Conservation (phyloP, 2,329 filamentous ascomycete genomes). For the Claviceps sp. region DNA sequence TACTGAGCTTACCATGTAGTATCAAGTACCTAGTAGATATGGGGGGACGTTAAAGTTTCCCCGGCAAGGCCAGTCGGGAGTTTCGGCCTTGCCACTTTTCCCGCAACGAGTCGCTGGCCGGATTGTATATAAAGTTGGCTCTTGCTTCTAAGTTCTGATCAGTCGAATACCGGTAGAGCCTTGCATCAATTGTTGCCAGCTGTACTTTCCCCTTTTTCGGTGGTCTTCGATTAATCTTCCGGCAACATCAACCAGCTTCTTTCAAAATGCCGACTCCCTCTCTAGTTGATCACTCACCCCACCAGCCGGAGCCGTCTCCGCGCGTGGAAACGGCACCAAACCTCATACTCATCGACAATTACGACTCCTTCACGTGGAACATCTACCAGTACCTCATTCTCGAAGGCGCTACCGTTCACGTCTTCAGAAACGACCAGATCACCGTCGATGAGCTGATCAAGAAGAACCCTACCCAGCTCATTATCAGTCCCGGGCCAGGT, state of each 20-base stretch:
- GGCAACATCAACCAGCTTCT: background rate
- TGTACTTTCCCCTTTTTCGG: background rate
- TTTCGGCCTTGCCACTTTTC: background rate
- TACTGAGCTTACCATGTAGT: no score
- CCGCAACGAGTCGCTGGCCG: no score
- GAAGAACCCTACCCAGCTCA: slow-evolving; percentile 80
- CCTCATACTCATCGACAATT: slow-evolving; percentile 93
- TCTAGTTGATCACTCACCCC: slow-evolving; percentile 70
- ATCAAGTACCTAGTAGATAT: no score
- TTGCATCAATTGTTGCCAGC: background rate
- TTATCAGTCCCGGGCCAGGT: slow-evolving; percentile 88
- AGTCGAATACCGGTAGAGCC: background rate
- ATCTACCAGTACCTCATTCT: slow-evolving; percentile 96
- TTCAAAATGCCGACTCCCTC: slow-evolving; percentile 32
- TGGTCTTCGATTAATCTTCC: background rate
- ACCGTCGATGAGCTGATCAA: slow-evolving; percentile 70
- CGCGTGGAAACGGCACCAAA: slow-evolving; percentile 73
- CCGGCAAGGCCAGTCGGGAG: background rate
- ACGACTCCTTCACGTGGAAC: slow-evolving; percentile 99
- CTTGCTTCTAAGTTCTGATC: background rate
- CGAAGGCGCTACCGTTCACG: slow-evolving; percentile 84
- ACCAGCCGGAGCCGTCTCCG: slow-evolving; percentile 62
- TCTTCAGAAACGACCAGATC: slow-evolving; percentile 87
- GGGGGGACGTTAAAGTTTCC: no score
- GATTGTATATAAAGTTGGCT: background rate